These are phyloP conservation scores for Mortierella sp. DNA, from an alignment of 371 early-diverging fungal genomes.

Conservation along the genomic window DNA sequence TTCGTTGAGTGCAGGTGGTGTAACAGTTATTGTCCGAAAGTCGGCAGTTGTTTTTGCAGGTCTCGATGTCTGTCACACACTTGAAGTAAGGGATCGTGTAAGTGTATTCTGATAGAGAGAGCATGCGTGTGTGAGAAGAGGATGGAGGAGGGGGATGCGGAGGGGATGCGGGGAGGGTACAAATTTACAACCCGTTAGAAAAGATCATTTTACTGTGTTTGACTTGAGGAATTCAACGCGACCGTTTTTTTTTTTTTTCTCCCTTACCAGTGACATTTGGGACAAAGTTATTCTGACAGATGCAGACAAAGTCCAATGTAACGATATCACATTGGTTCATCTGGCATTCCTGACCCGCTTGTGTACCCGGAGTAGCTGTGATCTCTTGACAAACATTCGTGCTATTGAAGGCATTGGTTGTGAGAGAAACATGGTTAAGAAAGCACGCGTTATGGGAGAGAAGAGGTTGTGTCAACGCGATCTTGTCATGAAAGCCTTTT, in stretches of 20 bases:
- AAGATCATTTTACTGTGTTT: too few species aligned
- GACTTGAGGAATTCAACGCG: neutral
- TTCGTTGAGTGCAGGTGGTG: constrained; percentile 26
- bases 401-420: constrained; percentile 3
- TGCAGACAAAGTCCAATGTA: constrained; percentile 24
- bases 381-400: constrained; percentile 49
- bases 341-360: constrained; percentile 14
- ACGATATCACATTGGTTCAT: constrained; percentile 39
- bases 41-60: constrained; percentile 31
- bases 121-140: neutral
- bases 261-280: constrained; percentile 38
- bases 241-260: constrained; percentile 1
- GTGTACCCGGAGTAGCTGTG: neutral
- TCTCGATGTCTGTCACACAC: constrained; percentile 39
- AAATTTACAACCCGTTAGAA: too few species aligned
- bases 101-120: constrained; percentile 45
- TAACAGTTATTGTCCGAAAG: constrained; percentile 38
- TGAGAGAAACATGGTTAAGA: neutral
- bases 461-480: too few species aligned
- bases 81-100: constrained; percentile 54
- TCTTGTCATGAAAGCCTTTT: too few species aligned
- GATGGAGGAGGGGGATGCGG: neutral
- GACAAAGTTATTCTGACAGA: constrained; percentile 30
- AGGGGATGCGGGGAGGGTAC: neutral
- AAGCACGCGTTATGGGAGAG: too few species aligned